Base-by-base conservation (phyloP, 257 asterid genomes). In the Solanum clarkiae region DNA sequence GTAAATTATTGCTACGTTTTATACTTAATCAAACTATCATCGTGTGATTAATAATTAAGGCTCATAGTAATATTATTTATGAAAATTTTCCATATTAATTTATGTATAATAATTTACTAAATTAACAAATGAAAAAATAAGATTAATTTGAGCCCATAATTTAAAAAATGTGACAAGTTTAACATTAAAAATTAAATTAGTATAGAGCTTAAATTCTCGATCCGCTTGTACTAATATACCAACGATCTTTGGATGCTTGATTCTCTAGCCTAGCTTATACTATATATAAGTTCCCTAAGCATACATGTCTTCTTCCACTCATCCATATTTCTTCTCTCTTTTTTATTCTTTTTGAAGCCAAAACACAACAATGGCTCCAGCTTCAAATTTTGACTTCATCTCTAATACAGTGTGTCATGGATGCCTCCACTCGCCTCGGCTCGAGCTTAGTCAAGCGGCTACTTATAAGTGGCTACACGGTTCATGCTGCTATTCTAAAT, bases 401-500 rank as follows among this genome's bases (percentile, higher is more conserved):
- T 56, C 81, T 40, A 91, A 88, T 57, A 88, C 92, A 0, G 94
- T 96, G 0, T 80, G 98, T 96, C 6, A 96, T 96, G 98, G 98
- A 94, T 83, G 98, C 97, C 10, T 90, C 98, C 0, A 95, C 95
- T 12, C 91, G 86, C 1, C 72, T 96, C 6, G 98, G 98, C 81
- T 87, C 95, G 3, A 88, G 92, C 84, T 93, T 96, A 85, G 97
- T 96, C 87, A 89, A 83, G 80, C 90, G 94, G 74, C 95, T 96
- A n/a, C 89, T 96, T 66, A 90, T 68, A 59, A 88, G 91, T 60
- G 99, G 98, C 53, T 96, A 94, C 87, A 89, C 93, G 70, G 98
- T 96, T 24, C 98, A 96, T 91, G 99, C 99, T 82, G 98, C 99
- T 66, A 82, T 90, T 69, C 91, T 90, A 87, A 86, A 87, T 83